These are phyloP conservation scores for Pleurotus tuber-regium DNA, from an alignment of 768 basidiomycete species.

Conservation along the genomic window DNA sequence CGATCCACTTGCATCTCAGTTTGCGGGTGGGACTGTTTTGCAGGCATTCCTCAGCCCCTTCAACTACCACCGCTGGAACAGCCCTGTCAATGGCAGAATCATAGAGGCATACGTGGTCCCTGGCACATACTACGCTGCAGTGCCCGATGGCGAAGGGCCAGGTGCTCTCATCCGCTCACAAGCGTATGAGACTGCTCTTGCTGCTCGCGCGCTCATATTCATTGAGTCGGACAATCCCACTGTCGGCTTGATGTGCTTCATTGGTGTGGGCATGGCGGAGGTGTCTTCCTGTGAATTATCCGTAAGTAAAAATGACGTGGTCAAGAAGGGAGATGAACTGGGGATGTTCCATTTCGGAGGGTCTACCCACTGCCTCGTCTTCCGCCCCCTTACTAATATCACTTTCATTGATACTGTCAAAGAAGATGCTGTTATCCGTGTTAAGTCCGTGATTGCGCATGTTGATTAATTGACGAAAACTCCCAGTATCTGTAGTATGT, in stretches of 20 bases:
- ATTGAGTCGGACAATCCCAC: constrained; percentile 49
- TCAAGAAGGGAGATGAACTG: constrained; percentile 52
- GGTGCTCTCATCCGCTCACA: constrained; percentile 24
- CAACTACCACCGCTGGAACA: constrained; percentile 55
- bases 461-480: too few species aligned
- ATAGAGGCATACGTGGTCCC: neutral
- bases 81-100: constrained; percentile 38
- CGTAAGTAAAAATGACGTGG: constrained; percentile 39
- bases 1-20: constrained; percentile 24
- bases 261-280: constrained; percentile 59
- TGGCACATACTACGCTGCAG: constrained; percentile 3
- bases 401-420: constrained; percentile 8
- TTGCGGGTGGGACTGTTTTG: constrained; percentile 43
- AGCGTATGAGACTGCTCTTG: constrained; percentile 38
- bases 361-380: constrained; percentile 46
- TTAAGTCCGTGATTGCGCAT: constrained; percentile 18
- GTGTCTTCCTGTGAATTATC: constrained; percentile 55
- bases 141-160: constrained; percentile 10
- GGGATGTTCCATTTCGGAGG: constrained; percentile 67
- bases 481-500: too few species aligned
- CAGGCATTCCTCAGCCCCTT: constrained; percentile 50
- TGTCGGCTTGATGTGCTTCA: constrained; percentile 55
- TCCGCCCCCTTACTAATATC: constrained; percentile 27
- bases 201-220: constrained; percentile 50
- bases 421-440: constrained; percentile 6